phyloP scores from a whole-genome alignment of 2,329 filamentous ascomycete species.

The Beauveria sp. region DNA sequence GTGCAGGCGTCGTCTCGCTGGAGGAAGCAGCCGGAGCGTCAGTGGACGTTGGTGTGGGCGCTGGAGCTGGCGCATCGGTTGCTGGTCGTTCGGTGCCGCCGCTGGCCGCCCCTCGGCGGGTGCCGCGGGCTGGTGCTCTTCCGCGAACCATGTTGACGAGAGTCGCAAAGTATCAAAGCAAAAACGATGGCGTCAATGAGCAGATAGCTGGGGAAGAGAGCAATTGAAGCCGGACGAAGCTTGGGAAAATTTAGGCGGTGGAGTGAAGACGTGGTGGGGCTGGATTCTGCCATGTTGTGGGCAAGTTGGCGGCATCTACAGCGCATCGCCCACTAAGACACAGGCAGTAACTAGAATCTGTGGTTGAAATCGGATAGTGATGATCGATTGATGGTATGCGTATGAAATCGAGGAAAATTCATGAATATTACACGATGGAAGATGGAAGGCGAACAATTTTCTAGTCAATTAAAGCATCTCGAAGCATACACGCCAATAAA shows the following conservation, averaged over 20 bases:
- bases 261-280: constrained; percentile 26
- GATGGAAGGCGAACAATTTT: neutral
- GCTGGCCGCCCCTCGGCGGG: constrained; percentile 24
- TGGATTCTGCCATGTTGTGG: constrained; percentile 22
- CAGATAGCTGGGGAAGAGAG: neutral
- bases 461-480: neutral
- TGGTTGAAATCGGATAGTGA: too few relatives aligned
- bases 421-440: neutral
- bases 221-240: constrained; percentile 16
- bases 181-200: neutral
- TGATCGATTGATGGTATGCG: neutral
- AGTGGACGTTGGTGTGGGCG: constrained; percentile 16
- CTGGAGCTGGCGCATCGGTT: constrained; percentile 11
- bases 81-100: constrained; percentile 18
- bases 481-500: neutral
- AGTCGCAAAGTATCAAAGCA: neutral
- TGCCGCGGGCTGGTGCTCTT: constrained; percentile 25
- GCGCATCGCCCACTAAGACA: neutral
- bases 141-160: constrained; percentile 25
- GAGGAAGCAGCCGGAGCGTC: constrained; percentile 14
- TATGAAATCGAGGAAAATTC: neutral
- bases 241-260: constrained; percentile 22
- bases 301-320: neutral
- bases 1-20: constrained; percentile 1
- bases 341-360: too few relatives aligned